Evolutionary conservation across 352 stramenopile genomes (phyloP).

Genomic region (Phytophthora multivora): DNA sequence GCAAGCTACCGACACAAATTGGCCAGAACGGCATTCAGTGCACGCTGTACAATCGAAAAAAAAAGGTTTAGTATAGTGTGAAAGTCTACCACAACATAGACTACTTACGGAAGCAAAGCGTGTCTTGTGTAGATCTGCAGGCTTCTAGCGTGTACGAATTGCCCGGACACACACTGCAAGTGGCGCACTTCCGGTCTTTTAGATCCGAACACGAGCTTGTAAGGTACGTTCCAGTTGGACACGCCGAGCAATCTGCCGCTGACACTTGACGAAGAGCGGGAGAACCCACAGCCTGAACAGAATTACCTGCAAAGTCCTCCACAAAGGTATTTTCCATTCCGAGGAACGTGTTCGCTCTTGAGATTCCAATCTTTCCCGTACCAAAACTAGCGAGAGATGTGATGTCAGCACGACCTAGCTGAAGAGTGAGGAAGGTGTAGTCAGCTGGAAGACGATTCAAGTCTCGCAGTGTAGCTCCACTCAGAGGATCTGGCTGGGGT

Average conservation of each 20-base stretch:
- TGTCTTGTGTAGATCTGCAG: constrained; percentile 64
- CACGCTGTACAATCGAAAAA: constrained; percentile 41
- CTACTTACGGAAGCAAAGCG: constrained; percentile 69
- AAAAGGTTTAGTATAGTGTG: background rate
- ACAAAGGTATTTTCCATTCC: constrained; percentile 44
- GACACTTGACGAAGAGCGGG: constrained; percentile 42
- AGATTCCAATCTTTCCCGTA: constrained; percentile 55
- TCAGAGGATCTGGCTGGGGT: constrained; percentile 53
- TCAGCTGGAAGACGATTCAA: constrained; percentile 58
- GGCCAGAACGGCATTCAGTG: constrained; percentile 60
- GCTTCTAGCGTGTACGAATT: constrained; percentile 57
- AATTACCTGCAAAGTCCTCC: constrained; percentile 54
- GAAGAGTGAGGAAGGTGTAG: constrained; percentile 63
- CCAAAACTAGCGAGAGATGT: constrained; percentile 41
- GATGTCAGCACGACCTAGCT: constrained; percentile 50
- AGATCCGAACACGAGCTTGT: constrained; percentile 66
- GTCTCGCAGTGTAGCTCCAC: constrained; percentile 46
- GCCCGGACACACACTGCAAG: constrained; percentile 61
- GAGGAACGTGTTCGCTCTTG: constrained; percentile 54
- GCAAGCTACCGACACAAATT: constrained; percentile 53
- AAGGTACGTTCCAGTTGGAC: constrained; percentile 46
- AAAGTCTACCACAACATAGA: too few relatives aligned
- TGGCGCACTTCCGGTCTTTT: constrained; percentile 52
- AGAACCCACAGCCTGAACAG: constrained; percentile 26
- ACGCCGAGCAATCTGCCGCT: constrained; percentile 57